A percentile compares a stretch with the other conserved stretches of the same genome.
Conservation (phyloP, 75 land plant species). For the Larix kaempferi region DNA sequence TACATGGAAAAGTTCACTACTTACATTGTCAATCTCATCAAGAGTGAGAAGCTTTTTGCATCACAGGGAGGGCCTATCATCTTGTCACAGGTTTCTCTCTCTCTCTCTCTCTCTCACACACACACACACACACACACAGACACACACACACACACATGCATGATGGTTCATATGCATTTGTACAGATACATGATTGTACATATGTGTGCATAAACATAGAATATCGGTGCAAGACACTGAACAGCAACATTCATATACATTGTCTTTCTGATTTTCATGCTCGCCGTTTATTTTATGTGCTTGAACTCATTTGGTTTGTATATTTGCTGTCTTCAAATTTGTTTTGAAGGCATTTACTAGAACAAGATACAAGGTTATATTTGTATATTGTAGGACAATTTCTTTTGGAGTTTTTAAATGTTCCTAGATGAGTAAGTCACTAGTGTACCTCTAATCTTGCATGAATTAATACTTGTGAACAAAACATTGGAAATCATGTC, state of each 20-base stretch:
- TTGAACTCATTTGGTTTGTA: not conserved
- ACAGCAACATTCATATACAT: not conserved
- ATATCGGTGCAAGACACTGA: not conserved
- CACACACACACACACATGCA: not conserved
- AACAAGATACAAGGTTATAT: no score
- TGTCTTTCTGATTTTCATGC: not conserved
- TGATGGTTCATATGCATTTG: not conserved
- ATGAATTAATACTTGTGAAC: not conserved
- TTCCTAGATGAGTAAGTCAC: not conserved
- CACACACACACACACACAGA: not conserved
- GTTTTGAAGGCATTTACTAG: no score
- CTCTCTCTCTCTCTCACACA: not conserved
- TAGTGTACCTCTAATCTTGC: not conserved
- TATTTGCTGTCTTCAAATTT: no score
- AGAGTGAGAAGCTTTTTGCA: slow-evolving; percentile 78
- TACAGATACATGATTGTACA: not conserved
- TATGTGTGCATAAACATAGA: not conserved
- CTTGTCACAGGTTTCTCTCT: slow-evolving; percentile 58
- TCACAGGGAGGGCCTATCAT: slow-evolving; percentile 90
- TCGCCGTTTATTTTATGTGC: not conserved
- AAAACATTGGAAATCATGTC: not conserved
- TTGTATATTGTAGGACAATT: no score
- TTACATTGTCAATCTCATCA: slow-evolving; percentile 72
- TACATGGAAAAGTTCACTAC: slow-evolving; percentile 78
- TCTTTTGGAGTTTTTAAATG: no score